phyloP scores from a whole-genome alignment of 2,329 filamentous ascomycete genomes.

The Bipolaris cookei region DNA sequence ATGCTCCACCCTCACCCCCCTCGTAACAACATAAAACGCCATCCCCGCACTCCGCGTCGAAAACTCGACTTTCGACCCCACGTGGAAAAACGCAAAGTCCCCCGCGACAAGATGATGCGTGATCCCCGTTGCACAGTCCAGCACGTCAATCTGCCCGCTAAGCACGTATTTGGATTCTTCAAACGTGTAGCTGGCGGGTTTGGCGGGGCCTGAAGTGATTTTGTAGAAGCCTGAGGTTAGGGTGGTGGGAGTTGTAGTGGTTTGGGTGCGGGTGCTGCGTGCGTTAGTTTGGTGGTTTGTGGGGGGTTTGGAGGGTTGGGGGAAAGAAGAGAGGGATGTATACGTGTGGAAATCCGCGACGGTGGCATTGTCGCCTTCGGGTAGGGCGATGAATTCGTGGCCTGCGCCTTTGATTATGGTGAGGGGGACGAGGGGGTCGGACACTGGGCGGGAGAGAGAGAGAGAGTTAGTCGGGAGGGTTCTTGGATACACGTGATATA shows the following conservation, averaged over 20 bases:
- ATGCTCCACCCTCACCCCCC: slow-evolving; percentile 20
- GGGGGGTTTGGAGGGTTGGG: neutral
- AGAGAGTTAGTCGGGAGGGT: no score
- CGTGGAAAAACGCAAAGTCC: slow-evolving; percentile 32
- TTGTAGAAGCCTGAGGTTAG: slow-evolving; percentile 33
- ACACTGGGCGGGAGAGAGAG: no score
- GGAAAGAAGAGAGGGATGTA: neutral
- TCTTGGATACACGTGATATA: no score
- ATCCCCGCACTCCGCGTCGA: slow-evolving; percentile 24
- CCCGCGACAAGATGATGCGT: slow-evolving; percentile 27
- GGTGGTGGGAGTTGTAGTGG: slow-evolving; percentile 17
- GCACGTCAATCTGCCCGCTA: slow-evolving; percentile 26
- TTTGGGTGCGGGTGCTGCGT: slow-evolving; percentile 24
- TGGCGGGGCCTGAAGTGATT: slow-evolving; percentile 24
- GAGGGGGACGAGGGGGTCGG: slow-evolving; percentile 23
- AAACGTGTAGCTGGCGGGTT: slow-evolving; percentile 24
- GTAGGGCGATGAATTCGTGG: slow-evolving; percentile 26
- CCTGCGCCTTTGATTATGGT: slow-evolving; percentile 32
- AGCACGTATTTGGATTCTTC: slow-evolving; percentile 31
- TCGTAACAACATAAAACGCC: slow-evolving; percentile 31
- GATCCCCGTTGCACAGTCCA: slow-evolving; percentile 27
- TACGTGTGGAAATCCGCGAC: slow-evolving; percentile 32
- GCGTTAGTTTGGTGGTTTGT: neutral
- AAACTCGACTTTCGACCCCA: slow-evolving; percentile 28
- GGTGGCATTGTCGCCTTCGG: slow-evolving; percentile 25